Percentiles rank a stretch among this genome's conserved stretches.
Conservation (phyloP, 192 early-diverging fungal species). For the Coemansia sp. region DNA sequence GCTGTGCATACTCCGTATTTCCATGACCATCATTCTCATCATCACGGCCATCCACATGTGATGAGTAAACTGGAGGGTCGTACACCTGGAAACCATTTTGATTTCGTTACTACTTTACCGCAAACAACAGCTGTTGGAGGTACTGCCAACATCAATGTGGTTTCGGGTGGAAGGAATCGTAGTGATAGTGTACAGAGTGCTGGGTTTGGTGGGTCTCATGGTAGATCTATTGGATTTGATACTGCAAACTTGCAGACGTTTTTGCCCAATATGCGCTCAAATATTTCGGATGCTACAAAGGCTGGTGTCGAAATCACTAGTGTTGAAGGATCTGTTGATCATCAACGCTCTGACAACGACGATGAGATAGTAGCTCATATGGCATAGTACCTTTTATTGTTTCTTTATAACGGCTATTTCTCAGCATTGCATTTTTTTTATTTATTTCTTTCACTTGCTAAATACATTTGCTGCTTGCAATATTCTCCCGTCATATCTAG, state of each 20-base stretch:
- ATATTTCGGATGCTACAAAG: neutral
- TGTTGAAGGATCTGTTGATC: too few species aligned
- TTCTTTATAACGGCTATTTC: too few species aligned
- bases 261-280: neutral
- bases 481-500: too few species aligned
- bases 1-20: constrained; percentile 18
- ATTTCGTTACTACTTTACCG: constrained; percentile 17
- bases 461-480: too few species aligned
- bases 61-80: constrained; percentile 8
- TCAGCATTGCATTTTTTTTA: too few species aligned
- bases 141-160: neutral
- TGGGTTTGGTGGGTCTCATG: constrained; percentile 2
- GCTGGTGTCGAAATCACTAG: too few species aligned
- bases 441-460: too few species aligned
- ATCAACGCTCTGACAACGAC: too few species aligned
- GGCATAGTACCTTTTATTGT: too few species aligned
- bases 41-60: constrained; percentile 1
- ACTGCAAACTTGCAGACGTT: neutral
- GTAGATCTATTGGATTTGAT: neutral
- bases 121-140: neutral
- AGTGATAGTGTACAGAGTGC: constrained; percentile 3
- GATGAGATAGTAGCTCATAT: too few species aligned
- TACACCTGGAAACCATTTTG: constrained; percentile 28
- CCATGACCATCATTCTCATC: neutral
- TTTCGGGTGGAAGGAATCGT: neutral